Evolutionary conservation across 2,329 filamentous ascomycete genomes (phyloP), one percentile per base, ranked within the genome.

Genomic region (Paecilomyces sp.): DNA sequence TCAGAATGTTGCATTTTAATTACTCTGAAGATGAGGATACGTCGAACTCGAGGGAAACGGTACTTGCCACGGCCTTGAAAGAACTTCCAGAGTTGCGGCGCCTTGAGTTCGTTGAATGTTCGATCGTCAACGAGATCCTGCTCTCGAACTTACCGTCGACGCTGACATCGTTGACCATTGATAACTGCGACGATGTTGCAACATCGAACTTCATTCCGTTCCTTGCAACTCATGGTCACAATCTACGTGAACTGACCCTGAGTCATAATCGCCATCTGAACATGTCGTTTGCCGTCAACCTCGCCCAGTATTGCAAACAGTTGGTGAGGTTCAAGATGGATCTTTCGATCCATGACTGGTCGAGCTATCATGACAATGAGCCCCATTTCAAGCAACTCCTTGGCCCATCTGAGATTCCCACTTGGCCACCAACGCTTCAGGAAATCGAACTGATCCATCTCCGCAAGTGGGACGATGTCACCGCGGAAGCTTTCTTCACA

Each of bases 191-290:
- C 75, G 85, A 89, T 62, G 75, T 96, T 9, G 85, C 81, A 3
- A 88, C 90, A 0, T 81, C 86, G 3, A 82, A 86, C 60, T 75
- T 97, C 24, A 77, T 80, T 28, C 70, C 74, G 0, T 96, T 89
- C 67, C 80, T 97, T 50, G 70, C 79, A 5, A 83, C 83, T 0
- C 86, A 90, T 66, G 92, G 92, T 0, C 74, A 78, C 24, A 77
- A 84, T n/a, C 77, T 97, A 24, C 82, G 83, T 57, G 83, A 83
- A 41, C 80, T 97, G 7, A 83, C 81, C 1, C 78, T 97, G 4
- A 84, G 88, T 57, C 89, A 96, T 74, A 96, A 96, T 67, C 87
- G 90, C 62, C 86, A 88, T 2, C 79, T 97, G 47, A 88, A 87
- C 66, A 76, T 97, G 50, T 85, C 82, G 0, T 97, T 96, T 67